phyloP scores from a whole-genome alignment of 1,284 basidiomycete genomes.

The Coriolopsis trogii region DNA sequence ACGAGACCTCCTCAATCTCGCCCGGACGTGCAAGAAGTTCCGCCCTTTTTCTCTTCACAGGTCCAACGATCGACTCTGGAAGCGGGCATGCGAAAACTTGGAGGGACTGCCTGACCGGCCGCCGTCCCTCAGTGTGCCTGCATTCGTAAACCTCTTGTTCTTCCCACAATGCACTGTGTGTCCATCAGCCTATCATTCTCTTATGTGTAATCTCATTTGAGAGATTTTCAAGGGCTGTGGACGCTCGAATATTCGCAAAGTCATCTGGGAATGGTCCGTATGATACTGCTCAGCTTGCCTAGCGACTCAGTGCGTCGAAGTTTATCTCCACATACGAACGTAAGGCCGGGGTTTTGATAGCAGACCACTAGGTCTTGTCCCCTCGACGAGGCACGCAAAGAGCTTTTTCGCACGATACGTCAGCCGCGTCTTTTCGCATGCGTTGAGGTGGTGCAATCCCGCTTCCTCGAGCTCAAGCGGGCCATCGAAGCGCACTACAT shows the following conservation, averaged over 20 bases:
- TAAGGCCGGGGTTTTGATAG: not conserved
- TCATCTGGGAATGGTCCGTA: not conserved
- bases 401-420: no score
- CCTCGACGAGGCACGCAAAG: no score
- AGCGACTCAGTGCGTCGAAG: not conserved
- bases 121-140: constrained; percentile 10
- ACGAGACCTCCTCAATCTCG: constrained; percentile 33
- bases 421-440: no score
- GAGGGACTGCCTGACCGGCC: constrained; percentile 7
- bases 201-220: not conserved
- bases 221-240: not conserved
- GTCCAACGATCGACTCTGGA: constrained; percentile 5
- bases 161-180: constrained; percentile 7
- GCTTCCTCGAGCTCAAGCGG: not conserved
- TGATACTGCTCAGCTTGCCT: not conserved
- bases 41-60: constrained; percentile 7
- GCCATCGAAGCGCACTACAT: constrained; percentile 1
- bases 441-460: not conserved
- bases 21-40: constrained; percentile 11
- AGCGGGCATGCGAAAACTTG: not conserved
- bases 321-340: no score
- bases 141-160: constrained; percentile 11
- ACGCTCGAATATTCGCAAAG: not conserved
- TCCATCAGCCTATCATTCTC: not conserved
- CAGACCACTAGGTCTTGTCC: no score